Conservation (phyloP, 2,329 filamentous ascomycete species). For the Ophiocordyceps australis region DNA sequence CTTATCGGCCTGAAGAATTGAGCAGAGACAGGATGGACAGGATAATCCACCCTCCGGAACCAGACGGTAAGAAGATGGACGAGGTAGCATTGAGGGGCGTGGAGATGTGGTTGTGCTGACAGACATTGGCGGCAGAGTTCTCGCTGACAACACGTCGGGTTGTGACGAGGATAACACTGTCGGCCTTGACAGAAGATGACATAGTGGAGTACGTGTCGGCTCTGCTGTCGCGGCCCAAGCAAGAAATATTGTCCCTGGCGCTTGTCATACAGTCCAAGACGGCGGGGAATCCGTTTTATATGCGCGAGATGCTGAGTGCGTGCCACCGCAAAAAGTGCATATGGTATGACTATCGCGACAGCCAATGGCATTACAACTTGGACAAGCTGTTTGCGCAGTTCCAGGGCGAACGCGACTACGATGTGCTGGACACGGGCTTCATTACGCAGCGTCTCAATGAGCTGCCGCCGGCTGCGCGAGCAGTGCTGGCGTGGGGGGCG, state of each 20-base stretch:
- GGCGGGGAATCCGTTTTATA: constrained; percentile 76
- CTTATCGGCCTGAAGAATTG: constrained; percentile 51
- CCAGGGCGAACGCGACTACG: constrained; percentile 57
- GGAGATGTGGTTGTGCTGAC: too few species aligned
- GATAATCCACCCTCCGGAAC: constrained; percentile 33
- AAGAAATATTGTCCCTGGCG: constrained; percentile 60
- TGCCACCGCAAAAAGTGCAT: constrained; percentile 78
- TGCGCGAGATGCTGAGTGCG: constrained; percentile 75
- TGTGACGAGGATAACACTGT: constrained; percentile 53
- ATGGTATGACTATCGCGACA: constrained; percentile 76
- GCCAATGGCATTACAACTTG: constrained; percentile 69
- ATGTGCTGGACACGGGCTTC: constrained; percentile 68
- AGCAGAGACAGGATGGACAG: constrained; percentile 32
- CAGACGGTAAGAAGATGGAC: constrained; percentile 36
- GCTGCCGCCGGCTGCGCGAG: constrained; percentile 53
- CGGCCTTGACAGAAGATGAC: constrained; percentile 59
- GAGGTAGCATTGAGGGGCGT: too few species aligned
- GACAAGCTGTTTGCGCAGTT: constrained; percentile 79
- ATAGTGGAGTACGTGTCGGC: constrained; percentile 67
- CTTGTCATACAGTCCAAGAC: constrained; percentile 82
- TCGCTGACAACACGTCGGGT: constrained; percentile 28
- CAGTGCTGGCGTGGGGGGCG: constrained; percentile 73
- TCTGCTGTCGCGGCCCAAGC: constrained; percentile 56
- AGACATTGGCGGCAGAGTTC: constrained; percentile 15
- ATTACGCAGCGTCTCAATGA: constrained; percentile 63